phyloP scores from a whole-genome alignment of 306 rosid species.

The Macrotyloma uniflorum region DNA sequence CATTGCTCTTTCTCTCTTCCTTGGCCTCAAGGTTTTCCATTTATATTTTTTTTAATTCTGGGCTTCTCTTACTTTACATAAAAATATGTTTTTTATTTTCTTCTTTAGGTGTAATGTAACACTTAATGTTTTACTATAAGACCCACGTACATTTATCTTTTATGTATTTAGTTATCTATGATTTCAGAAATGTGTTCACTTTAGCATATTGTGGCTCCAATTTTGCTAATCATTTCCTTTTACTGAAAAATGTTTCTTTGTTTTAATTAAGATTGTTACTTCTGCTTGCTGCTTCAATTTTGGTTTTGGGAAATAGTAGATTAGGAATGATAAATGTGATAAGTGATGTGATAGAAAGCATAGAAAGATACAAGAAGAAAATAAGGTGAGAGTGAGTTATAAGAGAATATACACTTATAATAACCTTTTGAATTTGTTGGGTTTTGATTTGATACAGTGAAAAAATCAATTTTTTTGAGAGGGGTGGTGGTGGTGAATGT shows the following conservation, averaged over 20 bases:
- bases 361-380: background rate
- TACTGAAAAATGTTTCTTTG: conserved; percentile 40
- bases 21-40: conserved; percentile 76
- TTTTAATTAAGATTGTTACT: conserved; percentile 56
- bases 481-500: background rate
- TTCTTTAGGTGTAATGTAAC: background rate
- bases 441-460: background rate
- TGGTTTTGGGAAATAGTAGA: background rate
- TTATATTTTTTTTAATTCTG: conserved; percentile 7
- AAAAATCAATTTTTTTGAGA: background rate
- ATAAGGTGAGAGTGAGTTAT: background rate
- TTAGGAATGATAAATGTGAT: background rate
- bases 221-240: background rate
- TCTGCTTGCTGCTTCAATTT: background rate
- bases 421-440: background rate
- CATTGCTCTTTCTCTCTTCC: conserved; percentile 88
- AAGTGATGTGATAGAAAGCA: background rate
- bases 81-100: background rate
- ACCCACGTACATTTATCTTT: background rate
- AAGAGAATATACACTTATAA: background rate
- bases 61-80: conserved; percentile 3
- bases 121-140: background rate
- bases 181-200: background rate
- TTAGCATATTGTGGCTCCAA: background rate
- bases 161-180: background rate